Evolutionary conservation across 371 early-diverging fungal genomes (phyloP).

Genomic region (Phascolomyces articulosus): DNA sequence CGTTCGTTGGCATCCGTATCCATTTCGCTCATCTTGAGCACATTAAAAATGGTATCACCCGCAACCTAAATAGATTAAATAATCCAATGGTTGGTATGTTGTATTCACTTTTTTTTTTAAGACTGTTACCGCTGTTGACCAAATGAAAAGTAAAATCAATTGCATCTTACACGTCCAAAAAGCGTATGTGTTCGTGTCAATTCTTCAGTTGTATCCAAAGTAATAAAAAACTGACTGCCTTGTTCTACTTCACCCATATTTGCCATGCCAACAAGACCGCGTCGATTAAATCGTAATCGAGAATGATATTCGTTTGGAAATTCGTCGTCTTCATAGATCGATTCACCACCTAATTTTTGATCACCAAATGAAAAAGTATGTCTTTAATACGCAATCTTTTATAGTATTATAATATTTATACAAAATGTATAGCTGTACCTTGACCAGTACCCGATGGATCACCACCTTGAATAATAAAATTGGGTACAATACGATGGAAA

Average conservation of each 20-base stretch:
- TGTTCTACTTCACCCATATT: constrained; percentile 83
- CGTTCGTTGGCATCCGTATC: constrained; percentile 82
- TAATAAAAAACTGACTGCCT: constrained; percentile 93
- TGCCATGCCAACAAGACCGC: constrained; percentile 93
- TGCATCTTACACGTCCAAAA: constrained; percentile 81
- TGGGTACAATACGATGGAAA: constrained; percentile 88
- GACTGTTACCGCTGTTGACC: too few relatives aligned
- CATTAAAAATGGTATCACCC: constrained; percentile 91
- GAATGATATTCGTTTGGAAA: constrained; percentile 94
- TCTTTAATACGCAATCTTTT: too few relatives aligned
- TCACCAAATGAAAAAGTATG: too few relatives aligned
- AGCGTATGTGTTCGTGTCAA: constrained; percentile 87
- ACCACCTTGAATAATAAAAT: constrained; percentile 96
- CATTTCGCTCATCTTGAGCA: constrained; percentile 83
- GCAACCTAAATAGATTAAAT: constrained; percentile 59
- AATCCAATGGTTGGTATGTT: not conserved
- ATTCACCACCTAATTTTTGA: constrained; percentile 77
- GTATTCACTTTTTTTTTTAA: not conserved
- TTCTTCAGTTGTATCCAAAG: constrained; percentile 85
- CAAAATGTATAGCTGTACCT: too few relatives aligned
- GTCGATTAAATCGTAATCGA: constrained; percentile 82
- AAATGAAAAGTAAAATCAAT: too few relatives aligned
- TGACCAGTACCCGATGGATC: constrained; percentile 91
- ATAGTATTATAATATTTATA: too few relatives aligned
- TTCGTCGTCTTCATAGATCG: constrained; percentile 75